Evolutionary conservation across 1,139 yeast genomes (phyloP).

Genomic region (Lodderomyces parapsilosis): DNA sequence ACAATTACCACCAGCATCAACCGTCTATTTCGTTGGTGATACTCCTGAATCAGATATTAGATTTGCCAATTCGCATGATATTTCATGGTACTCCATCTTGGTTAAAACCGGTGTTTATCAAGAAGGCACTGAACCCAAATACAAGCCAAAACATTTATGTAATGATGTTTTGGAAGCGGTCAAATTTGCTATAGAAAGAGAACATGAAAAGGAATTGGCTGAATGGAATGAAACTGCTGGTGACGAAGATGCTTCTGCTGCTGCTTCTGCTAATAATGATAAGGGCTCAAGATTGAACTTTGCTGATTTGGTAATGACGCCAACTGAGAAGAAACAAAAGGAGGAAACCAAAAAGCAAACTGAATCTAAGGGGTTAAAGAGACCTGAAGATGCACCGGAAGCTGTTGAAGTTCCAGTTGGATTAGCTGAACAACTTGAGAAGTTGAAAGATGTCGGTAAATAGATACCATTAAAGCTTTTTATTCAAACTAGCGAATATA

Average conservation of each 20-base stretch:
- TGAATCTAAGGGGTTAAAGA: conserved; percentile 2
- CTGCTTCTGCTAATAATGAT: conserved; percentile 32
- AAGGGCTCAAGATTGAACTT: conserved; percentile 42
- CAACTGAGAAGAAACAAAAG: conserved; percentile 27
- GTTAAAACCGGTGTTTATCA: conserved; percentile 88
- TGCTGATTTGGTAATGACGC: conserved; percentile 50
- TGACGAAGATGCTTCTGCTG: conserved; percentile 20
- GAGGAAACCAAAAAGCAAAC: conserved; percentile 4
- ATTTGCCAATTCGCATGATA: conserved; percentile 83
- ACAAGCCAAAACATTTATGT: conserved; percentile 71
- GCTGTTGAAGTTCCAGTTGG: conserved; percentile 43
- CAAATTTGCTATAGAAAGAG: conserved; percentile 77
- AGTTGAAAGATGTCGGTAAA: conserved; percentile 36
- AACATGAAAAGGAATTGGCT: conserved; percentile 63
- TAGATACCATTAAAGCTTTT: conserved; percentile 9
- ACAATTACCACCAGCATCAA: conserved; percentile 77
- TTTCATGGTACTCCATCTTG: conserved; percentile 78
- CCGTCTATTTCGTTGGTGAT: conserved; percentile 87
- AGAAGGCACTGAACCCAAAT: conserved; percentile 75
- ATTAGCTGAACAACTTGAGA: conserved; percentile 40
- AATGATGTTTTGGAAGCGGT: conserved; percentile 80
- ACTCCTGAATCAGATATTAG: conserved; percentile 91
- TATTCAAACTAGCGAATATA: neutral
- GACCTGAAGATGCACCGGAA: conserved; percentile 24
- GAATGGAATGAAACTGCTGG: conserved; percentile 66